Conservation (phyloP, 495 filamentous ascomycete species). For the Hyaloscypha bicolor region DNA sequence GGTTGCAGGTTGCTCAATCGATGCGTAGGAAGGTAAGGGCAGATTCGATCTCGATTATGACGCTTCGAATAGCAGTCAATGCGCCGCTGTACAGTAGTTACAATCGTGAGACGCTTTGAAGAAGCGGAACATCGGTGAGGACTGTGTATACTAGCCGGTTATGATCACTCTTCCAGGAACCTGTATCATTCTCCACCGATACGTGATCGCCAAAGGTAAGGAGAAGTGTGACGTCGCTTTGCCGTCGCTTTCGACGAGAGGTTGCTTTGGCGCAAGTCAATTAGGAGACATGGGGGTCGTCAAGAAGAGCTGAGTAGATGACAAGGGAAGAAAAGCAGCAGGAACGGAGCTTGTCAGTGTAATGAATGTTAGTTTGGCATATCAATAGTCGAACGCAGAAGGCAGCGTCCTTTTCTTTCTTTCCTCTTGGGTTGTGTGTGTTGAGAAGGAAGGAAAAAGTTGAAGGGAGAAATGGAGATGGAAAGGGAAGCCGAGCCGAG, state of each 20-base stretch:
- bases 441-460: neutral
- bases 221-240: neutral
- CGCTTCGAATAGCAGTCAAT: too few relatives aligned
- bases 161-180: too few relatives aligned
- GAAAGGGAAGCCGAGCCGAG: neutral
- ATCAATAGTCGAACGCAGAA: neutral
- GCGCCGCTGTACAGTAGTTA: too few relatives aligned
- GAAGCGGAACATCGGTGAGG: too few relatives aligned
- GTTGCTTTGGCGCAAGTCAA: neutral
- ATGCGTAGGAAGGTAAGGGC: too few relatives aligned
- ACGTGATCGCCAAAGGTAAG: neutral
- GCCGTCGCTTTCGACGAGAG: neutral
- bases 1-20: neutral
- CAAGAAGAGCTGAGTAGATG: neutral
- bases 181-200: too few relatives aligned
- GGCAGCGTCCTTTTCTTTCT: neutral
- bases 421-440: neutral
- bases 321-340: neutral
- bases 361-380: neutral
- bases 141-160: too few relatives aligned
- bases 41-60: too few relatives aligned
- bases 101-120: too few relatives aligned
- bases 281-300: neutral
- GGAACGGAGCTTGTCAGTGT: neutral
- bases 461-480: neutral